Base-by-base conservation (phyloP, 2,329 filamentous ascomycete genomes). In the Aspergillus texensis region DNA sequence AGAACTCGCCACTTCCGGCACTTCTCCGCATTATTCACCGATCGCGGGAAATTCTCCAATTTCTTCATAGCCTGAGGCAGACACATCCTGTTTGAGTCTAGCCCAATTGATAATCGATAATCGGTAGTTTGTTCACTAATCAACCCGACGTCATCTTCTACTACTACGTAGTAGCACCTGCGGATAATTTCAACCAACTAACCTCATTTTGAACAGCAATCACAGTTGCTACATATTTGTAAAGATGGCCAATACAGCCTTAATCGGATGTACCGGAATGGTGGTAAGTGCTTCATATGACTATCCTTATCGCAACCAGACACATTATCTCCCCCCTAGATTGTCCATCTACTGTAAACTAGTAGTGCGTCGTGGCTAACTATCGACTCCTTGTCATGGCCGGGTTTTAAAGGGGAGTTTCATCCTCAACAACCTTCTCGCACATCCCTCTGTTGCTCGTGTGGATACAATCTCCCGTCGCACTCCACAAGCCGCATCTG, bases 341-440 rank as follows among this genome's bases (percentile, higher is more conserved):
- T 24, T 11, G 28, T n/a, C 28, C 19, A 10, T 26, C 45, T 46
- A 24, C 45, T 24, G 21, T 5, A 46, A 21, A 48, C 45, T 9
- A 28, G 43, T 19, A 41, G 41, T 36, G 41, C 32, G 36, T 52
- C 11, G 16, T 50, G 57, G 19, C 41, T 56, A 30, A 19, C 43
- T 32, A 26, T 60, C 53, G 43, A 84, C 85, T 69, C 61, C 16
- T 4, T n/a, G 2, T 16, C 5, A 30, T 30, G 16, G 26, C 21
- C 30, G 28, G 28, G 10, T n/a, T 16, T 32, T 56, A 36, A 63
- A 88, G 86, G 94, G 94, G 74, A 87, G 86, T 58, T 82, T 91
- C 74, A 94, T 97, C 76, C 88, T 97, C 73, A 78, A 78, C 60
- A 82, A 80, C 53, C 81, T 84, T 16, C 74, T 83, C 32, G 64